Evolutionary conservation across 192 early-diverging fungal genomes (phyloP).

Genomic region (Phycomyces blakesleeanus): DNA sequence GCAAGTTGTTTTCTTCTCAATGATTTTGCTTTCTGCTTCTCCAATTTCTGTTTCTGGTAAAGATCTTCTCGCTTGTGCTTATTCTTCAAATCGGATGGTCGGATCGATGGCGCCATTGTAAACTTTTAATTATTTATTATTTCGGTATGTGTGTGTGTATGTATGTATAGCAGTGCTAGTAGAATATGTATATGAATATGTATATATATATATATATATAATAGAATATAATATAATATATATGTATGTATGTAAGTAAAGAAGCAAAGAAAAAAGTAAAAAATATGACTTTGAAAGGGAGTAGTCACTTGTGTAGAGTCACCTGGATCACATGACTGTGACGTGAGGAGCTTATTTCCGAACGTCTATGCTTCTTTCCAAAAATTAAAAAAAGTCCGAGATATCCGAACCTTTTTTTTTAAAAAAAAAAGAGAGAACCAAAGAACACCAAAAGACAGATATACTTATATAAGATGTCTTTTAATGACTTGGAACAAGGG

Average conservation of each 20-base stretch:
- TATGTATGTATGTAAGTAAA: neutral
- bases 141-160: too few species aligned
- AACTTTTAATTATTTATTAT: too few species aligned
- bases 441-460: neutral
- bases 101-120: conserved; percentile 24
- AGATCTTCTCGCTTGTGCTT: conserved; percentile 83
- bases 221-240: neutral
- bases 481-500: conserved; percentile 22
- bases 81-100: conserved; percentile 69
- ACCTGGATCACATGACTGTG: too few species aligned
- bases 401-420: too few species aligned
- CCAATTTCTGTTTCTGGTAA: conserved; percentile 64
- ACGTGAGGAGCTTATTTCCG: too few species aligned
- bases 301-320: too few species aligned
- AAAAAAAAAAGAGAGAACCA: neutral
- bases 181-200: too few species aligned
- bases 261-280: neutral
- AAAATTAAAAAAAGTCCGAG: too few species aligned
- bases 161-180: too few species aligned
- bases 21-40: conserved; percentile 74
- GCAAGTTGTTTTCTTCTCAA: conserved; percentile 63
- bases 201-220: neutral
- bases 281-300: too few species aligned
- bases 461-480: conserved; percentile 7
- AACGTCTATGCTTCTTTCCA: too few species aligned